phyloP scores from a whole-genome alignment of 2,329 filamentous ascomycete genomes.

The Neopestalotiopsis rosae region DNA sequence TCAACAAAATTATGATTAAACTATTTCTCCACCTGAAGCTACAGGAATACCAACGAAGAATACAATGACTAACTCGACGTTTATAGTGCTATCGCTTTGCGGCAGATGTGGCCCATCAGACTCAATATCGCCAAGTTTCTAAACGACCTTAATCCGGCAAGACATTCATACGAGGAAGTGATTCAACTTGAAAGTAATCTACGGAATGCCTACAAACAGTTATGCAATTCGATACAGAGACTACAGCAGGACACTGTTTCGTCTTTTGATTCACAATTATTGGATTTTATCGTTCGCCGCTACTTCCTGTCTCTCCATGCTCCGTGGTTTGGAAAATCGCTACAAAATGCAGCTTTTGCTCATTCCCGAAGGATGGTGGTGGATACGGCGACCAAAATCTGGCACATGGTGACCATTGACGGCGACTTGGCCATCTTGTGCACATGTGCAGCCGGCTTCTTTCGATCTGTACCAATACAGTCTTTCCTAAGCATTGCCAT shows the following conservation, averaged over 20 bases:
- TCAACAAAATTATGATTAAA: too few relatives aligned
- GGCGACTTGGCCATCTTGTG: constrained; percentile 42
- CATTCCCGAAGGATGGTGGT: constrained; percentile 53
- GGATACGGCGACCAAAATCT: constrained; percentile 54
- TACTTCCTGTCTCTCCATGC: constrained; percentile 60
- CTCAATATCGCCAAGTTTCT: constrained; percentile 45
- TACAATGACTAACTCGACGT: background rate
- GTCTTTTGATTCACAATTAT: constrained; percentile 45
- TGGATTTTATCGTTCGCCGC: constrained; percentile 56
- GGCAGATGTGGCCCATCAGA: constrained; percentile 45
- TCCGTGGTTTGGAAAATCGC: constrained; percentile 48
- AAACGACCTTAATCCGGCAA: constrained; percentile 42
- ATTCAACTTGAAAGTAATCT: constrained; percentile 48
- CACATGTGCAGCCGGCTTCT: constrained; percentile 45
- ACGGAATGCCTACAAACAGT: constrained; percentile 43
- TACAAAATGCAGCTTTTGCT: constrained; percentile 47
- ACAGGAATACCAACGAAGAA: too few relatives aligned
- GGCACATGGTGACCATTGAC: constrained; percentile 38
- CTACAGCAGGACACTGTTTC: background rate
- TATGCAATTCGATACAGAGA: constrained; percentile 39
- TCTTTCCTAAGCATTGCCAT: constrained; percentile 40
- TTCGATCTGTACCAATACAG: constrained; percentile 38
- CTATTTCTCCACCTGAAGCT: too few relatives aligned
- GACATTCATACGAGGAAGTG: constrained; percentile 45
- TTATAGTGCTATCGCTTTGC: constrained; percentile 45